Percentiles rank a stretch among this genome's conserved stretches.
phyloP scores from a whole-genome alignment of 2,329 filamentous ascomycete species.

The Cylindrodendrum hubeiense region DNA sequence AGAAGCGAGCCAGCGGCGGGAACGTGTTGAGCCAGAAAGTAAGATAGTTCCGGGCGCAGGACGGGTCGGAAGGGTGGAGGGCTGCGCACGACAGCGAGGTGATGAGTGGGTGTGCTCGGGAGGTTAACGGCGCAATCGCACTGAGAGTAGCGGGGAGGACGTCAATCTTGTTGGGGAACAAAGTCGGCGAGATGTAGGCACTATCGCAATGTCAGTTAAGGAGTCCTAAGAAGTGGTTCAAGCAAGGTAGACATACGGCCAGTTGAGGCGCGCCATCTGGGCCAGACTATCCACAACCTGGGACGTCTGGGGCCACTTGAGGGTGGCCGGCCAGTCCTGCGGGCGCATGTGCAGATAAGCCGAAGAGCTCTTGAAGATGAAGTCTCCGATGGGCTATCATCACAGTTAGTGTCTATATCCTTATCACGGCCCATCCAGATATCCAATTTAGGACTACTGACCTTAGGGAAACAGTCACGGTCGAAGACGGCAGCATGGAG shows the following conservation, averaged over 20 bases:
- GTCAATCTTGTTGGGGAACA: constrained; percentile 79
- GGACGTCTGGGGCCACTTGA: constrained; percentile 81
- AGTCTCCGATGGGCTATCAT: constrained; percentile 54
- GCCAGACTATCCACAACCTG: constrained; percentile 86
- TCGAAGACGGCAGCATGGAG: constrained; percentile 83
- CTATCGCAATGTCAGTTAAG: constrained; percentile 53
- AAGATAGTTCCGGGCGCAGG: constrained; percentile 87
- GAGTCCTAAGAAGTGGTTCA: neutral
- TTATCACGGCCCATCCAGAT: neutral
- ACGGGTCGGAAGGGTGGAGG: constrained; percentile 88
- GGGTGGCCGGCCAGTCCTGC: constrained; percentile 71
- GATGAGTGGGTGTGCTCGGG: constrained; percentile 88
- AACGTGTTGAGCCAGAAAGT: constrained; percentile 90
- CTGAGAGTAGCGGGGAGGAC: constrained; percentile 75
- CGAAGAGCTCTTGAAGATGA: constrained; percentile 78
- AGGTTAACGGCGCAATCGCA: constrained; percentile 81
- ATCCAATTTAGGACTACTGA: constrained; percentile 42
- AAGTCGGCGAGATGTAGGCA: constrained; percentile 84
- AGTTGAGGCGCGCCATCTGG: constrained; percentile 83
- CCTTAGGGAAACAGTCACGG: constrained; percentile 77
- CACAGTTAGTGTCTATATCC: constrained; percentile 8
- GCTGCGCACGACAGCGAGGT: constrained; percentile 88
- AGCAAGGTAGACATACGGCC: constrained; percentile 74
- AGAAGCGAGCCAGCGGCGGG: constrained; percentile 81
- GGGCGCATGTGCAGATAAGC: constrained; percentile 84